Percentiles rank a stretch among this genome's conserved stretches.
Conservation (phyloP, 768 basidiomycete genomes). For the Nevesoporus exiguus region DNA sequence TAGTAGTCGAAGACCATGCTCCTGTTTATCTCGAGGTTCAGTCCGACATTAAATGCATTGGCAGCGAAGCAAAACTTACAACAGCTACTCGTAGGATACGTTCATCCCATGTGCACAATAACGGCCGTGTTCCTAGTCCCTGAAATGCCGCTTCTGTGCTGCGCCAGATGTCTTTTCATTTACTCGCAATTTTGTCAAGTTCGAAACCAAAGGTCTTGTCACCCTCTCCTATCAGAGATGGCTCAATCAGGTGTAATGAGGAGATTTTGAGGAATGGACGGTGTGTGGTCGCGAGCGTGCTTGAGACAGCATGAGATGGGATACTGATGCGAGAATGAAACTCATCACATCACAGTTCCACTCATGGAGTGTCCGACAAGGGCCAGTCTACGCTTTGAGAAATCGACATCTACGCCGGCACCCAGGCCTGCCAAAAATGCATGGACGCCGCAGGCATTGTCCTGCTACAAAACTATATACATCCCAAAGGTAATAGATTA, state of each 20-base stretch:
- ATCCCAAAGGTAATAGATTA: background rate
- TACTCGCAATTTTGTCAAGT: background rate
- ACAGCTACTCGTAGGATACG: background rate
- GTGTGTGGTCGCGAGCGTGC: background rate
- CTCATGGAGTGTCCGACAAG: slow-evolving; percentile 4
- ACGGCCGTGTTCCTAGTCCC: background rate
- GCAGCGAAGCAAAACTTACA: background rate
- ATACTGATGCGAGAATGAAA: no score
- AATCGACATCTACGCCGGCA: slow-evolving; percentile 7
- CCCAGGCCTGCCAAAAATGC: slow-evolving; percentile 5
- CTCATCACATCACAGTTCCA: background rate
- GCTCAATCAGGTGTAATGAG: slow-evolving; percentile 9
- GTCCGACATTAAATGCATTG: no score
- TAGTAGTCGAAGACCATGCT: slow-evolving; percentile 2
- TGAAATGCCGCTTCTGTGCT: background rate
- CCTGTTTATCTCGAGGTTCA: no score
- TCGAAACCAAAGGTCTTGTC: background rate
- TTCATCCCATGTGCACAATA: slow-evolving; percentile 1
- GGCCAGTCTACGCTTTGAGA: slow-evolving; percentile 2
- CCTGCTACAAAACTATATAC: slow-evolving; percentile 3
- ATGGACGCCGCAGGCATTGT: slow-evolving; percentile 1
- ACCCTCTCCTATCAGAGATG: background rate
- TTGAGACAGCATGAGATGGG: background rate
- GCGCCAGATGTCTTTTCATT: slow-evolving; percentile 1
- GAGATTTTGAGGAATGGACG: slow-evolving; percentile 4